Base-by-base conservation (phyloP, 306 rosid genomes). In the Cicer cuneatum region DNA sequence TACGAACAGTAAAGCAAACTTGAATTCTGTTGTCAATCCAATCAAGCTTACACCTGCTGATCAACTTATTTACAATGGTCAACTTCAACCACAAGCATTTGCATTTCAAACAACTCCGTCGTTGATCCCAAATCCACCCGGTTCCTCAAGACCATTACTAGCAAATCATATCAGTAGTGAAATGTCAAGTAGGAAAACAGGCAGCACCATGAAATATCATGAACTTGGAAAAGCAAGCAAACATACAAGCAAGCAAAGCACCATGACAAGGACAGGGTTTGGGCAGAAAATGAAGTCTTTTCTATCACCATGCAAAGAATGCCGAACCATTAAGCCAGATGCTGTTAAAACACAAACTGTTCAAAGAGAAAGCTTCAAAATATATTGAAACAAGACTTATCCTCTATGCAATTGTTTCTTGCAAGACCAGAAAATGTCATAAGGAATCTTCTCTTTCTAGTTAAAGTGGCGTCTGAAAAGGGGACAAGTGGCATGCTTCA, bases 251-350 rank as follows among this genome's bases (percentile, higher is more conserved):
- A 78, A 78, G 73, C 47, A 78, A 76, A 51, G 74, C 33, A 42
- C 71, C 2, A 58, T 3, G 64, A 21, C 41, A 58, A 81, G 78
- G 52, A 63, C 67, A 57, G 37, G 76, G 60, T 80, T 84, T 67
- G 82, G 85, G 73, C 58, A 54, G 85, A 89, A 79, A 81, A 10
- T 87, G 15, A 77, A 48, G 75, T 79, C 70, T 70, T 73, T 86
- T 73, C 54, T 83, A 57, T 85, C 77, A 64, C 95, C 90, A 45
- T 89, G 95, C 73, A 77, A 57, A 69, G 84, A 82, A 68, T 86
- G 87, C 73, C 52, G 5, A 61, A 81, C 82, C 15, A 49, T 48
- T 80, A 66, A 76, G 77, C 89, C 86, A 46, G 72, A 46, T 24
- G 33, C 56, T 5, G 45, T 65, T 51, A 78, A 75, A 80, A 71